A percentile compares a stretch with the other conserved stretches of the same genome.
Conservation (phyloP, 495 filamentous ascomycete species). For the Talaromyces stipitatus region DNA sequence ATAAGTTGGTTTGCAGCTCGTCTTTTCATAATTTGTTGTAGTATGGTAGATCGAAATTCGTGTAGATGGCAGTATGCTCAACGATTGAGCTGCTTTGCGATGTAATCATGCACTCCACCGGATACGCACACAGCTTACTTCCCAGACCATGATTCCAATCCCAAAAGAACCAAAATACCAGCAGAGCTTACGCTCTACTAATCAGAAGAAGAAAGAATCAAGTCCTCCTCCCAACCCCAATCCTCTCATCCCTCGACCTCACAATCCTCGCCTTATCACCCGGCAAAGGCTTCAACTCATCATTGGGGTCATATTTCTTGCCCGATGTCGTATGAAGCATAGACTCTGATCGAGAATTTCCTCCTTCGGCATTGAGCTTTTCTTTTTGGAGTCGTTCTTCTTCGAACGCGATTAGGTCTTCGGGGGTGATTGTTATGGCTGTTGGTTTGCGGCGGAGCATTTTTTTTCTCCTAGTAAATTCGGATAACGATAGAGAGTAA, state of each 20-base stretch:
- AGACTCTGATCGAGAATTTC: background rate
- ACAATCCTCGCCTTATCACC: conserved; percentile 44
- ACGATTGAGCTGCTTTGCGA: no score
- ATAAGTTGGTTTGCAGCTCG: background rate
- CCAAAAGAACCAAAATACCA: no score
- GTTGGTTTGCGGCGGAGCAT: conserved; percentile 85
- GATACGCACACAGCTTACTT: no score
- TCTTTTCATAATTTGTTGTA: background rate
- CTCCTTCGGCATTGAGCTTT: background rate
- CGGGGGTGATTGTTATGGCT: conserved; percentile 65
- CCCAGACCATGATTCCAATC: no score
- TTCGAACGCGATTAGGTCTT: conserved; percentile 73
- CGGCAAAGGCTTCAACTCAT: conserved; percentile 50
- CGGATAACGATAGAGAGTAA: background rate
- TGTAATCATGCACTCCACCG: no score
- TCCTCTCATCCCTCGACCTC: conserved; percentile 42
- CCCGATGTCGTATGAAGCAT: background rate
- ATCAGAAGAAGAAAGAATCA: background rate
- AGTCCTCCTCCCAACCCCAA: conserved; percentile 23
- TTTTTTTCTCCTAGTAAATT: background rate
- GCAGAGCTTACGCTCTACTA: no score
- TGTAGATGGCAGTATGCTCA: background rate
- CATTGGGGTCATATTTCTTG: conserved; percentile 42
- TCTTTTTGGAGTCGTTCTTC: conserved; percentile 39
- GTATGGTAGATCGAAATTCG: background rate